Evolutionary conservation across 139 green algal genomes (phyloP).

Genomic region (Chlamydomonas applanata): DNA sequence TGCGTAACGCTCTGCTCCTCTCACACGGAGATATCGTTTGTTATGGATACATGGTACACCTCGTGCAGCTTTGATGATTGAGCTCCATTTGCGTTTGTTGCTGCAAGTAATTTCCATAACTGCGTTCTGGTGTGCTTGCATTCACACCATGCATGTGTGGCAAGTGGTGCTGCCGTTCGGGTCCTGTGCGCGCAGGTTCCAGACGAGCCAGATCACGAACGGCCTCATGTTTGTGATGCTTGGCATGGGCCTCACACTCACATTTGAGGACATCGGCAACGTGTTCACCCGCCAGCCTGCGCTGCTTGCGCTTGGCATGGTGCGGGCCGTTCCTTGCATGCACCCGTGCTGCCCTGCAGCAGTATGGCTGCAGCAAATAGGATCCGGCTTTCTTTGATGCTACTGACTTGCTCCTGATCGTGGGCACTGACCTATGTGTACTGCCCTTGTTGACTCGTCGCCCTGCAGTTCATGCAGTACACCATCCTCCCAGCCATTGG

Average conservation of each 20-base stretch:
- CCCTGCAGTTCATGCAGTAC: slow-evolving; percentile 39
- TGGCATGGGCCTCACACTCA: slow-evolving; percentile 56
- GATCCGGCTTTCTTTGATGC: too few relatives aligned
- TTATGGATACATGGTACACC: neutral
- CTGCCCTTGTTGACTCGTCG: too few relatives aligned
- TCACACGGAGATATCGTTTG: neutral
- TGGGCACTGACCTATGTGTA: too few relatives aligned
- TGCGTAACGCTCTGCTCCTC: neutral
- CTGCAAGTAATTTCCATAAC: neutral
- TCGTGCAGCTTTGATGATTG: neutral
- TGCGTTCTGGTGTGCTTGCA: neutral
- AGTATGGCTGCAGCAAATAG: too few relatives aligned
- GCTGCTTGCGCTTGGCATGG: slow-evolving; percentile 60
- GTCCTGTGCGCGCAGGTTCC: neutral
- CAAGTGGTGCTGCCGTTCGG: too few relatives aligned
- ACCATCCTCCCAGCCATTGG: slow-evolving; percentile 54
- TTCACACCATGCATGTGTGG: neutral
- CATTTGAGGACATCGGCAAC: slow-evolving; percentile 52
- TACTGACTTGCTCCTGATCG: too few relatives aligned
- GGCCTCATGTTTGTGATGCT: slow-evolving; percentile 19
- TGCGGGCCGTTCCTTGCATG: slow-evolving; percentile 15
- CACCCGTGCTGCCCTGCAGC: neutral
- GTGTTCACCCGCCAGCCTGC: slow-evolving; percentile 56
- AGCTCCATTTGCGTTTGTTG: neutral
- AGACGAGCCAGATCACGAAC: slow-evolving; percentile 5